Conservation (phyloP, 352 stramenopile genomes). For the Phytophthora idaei region DNA sequence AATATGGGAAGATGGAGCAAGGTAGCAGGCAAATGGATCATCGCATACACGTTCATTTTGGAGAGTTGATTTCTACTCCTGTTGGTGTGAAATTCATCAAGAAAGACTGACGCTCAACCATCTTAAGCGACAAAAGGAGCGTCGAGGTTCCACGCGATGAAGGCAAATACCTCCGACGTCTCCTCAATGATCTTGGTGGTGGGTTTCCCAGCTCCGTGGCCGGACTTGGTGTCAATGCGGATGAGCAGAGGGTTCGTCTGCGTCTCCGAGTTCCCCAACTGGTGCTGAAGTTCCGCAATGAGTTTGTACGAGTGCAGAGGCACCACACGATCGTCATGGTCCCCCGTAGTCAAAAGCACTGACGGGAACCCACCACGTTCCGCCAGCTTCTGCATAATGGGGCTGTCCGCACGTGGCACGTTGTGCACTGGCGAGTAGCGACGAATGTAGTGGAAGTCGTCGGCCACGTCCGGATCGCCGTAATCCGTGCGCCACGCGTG, state of each 20-base stretch:
- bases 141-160: constrained; percentile 79
- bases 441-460: constrained; percentile 84
- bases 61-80: not conserved
- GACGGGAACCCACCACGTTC: constrained; percentile 75
- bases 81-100: not conserved
- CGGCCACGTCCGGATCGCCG: constrained; percentile 76
- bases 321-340: constrained; percentile 92
- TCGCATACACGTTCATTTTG: not conserved
- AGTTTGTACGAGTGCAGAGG: constrained; percentile 93
- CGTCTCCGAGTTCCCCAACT: constrained; percentile 53
- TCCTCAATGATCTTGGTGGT: constrained; percentile 91
- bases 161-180: constrained; percentile 84
- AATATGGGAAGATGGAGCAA: not conserved
- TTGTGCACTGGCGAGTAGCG: constrained; percentile 92
- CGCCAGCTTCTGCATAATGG: constrained; percentile 53
- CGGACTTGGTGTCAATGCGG: constrained; percentile 90
- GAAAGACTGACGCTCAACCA: not conserved
- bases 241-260: constrained; percentile 90
- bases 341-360: constrained; percentile 85
- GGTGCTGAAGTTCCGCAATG: constrained; percentile 85
- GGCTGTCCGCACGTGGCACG: constrained; percentile 61
- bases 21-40: not conserved
- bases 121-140: constrained; percentile 50
- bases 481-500: constrained; percentile 91
- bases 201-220: constrained; percentile 89